A percentile compares a stretch with the other conserved stretches of the same genome.
phyloP scores from a whole-genome alignment of 441 rosid genomes.

The Brassica hybrid region DNA sequence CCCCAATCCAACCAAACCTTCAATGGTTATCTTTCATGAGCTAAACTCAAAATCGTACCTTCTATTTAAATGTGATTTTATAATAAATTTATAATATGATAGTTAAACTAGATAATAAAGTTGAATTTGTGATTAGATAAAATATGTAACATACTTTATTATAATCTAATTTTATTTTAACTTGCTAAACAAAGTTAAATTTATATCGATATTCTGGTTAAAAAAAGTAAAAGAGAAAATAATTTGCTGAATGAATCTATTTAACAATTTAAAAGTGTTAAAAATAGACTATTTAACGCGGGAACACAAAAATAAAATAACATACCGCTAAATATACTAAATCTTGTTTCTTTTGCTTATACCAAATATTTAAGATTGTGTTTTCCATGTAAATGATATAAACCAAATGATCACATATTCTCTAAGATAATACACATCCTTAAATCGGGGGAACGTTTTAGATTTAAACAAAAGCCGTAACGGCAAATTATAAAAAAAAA shows the following conservation, averaged over 20 bases:
- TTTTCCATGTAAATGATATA: slow-evolving; percentile 1
- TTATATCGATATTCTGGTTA: background rate
- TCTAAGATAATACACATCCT: background rate
- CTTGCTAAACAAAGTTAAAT: background rate
- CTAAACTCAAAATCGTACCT: background rate
- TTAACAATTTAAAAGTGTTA: too few species aligned
- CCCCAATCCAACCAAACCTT: background rate
- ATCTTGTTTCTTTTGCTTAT: background rate
- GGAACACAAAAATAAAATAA: background rate
- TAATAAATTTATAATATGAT: background rate
- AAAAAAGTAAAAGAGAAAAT: background rate
- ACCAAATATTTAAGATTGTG: background rate
- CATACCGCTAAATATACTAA: background rate
- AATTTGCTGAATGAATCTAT: too few species aligned
- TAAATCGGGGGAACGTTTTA: background rate
- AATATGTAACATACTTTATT: background rate
- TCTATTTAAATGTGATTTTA: background rate
- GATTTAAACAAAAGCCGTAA: slow-evolving; percentile 8
- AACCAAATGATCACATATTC: background rate
- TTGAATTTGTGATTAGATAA: background rate
- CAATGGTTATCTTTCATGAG: background rate
- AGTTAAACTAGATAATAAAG: background rate
- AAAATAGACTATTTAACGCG: background rate
- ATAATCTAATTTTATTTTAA: background rate
- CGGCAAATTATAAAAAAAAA: background rate